Conservation (phyloP, 2,329 filamentous ascomycete species). For the Fusarium denticulatum region DNA sequence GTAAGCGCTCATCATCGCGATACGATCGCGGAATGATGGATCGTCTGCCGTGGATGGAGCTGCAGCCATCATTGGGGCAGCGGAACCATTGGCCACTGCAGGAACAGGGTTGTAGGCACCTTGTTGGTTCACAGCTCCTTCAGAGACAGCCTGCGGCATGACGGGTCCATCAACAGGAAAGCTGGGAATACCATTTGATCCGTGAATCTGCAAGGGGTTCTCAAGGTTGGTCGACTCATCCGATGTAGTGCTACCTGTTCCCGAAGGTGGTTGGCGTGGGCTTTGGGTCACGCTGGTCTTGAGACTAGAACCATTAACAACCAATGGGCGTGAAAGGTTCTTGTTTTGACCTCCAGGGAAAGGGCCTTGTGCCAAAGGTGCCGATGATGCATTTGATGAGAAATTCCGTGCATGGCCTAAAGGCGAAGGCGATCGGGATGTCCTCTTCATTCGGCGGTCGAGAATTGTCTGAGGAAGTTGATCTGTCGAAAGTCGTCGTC, state of each 20-base stretch:
- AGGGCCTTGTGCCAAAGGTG: constrained; percentile 51
- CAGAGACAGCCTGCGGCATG: constrained; percentile 8
- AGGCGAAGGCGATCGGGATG: constrained; percentile 66
- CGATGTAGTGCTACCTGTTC: constrained; percentile 22
- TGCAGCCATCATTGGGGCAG: constrained; percentile 34
- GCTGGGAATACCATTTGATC: constrained; percentile 12
- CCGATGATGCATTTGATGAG: constrained; percentile 53
- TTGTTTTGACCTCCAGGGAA: constrained; percentile 51
- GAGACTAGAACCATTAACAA: constrained; percentile 62
- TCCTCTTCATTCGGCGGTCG: constrained; percentile 62
- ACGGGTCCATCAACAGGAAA: constrained; percentile 26
- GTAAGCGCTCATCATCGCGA: constrained; percentile 52
- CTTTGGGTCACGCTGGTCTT: constrained; percentile 47
- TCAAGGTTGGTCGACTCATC: constrained; percentile 43
- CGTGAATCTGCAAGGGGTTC: constrained; percentile 44
- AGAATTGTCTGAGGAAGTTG: constrained; percentile 64
- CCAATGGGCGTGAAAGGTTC: constrained; percentile 56
- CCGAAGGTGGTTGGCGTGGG: constrained; percentile 29
- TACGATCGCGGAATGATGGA: constrained; percentile 54
- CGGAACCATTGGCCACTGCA: constrained; percentile 50
- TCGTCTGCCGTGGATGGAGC: constrained; percentile 47
- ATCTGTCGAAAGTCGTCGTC: constrained; percentile 62
- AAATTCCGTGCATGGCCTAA: constrained; percentile 60
- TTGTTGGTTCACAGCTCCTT: constrained; percentile 31
- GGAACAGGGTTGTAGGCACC: constrained; percentile 43